These are phyloP conservation scores for Candida chauliodis DNA, from an alignment of 805 yeast species.

Conservation along the genomic window DNA sequence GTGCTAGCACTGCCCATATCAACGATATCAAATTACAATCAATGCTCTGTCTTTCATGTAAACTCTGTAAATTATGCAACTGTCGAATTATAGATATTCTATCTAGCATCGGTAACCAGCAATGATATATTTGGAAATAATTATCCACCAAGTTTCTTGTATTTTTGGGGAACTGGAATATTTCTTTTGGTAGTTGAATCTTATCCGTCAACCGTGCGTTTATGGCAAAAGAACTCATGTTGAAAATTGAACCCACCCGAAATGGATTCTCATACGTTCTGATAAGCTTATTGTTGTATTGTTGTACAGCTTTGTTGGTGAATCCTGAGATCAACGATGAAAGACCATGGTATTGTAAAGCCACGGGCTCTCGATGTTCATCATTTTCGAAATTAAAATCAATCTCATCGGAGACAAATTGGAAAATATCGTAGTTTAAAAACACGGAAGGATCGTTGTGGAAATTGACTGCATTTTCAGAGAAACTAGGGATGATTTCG, in stretches of 20 bases:
- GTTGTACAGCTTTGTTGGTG: constrained; percentile 15
- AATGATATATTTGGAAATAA: constrained; percentile 18
- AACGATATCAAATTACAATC: constrained; percentile 19
- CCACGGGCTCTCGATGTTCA: constrained; percentile 16
- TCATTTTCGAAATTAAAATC: constrained; percentile 7
- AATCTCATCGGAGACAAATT: constrained; percentile 15
- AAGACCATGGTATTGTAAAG: constrained; percentile 19
- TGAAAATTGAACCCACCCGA: constrained; percentile 23
- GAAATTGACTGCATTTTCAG: constrained; percentile 8
- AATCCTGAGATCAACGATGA: constrained; percentile 20
- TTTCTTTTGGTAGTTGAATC: constrained; percentile 16
- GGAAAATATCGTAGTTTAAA: constrained; percentile 17
- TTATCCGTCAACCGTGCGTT: constrained; percentile 10
- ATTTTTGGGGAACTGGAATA: constrained; percentile 16
- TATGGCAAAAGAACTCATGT: constrained; percentile 15
- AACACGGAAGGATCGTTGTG: constrained; percentile 15
- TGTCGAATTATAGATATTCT: constrained; percentile 16
- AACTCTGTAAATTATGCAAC: constrained; percentile 10
- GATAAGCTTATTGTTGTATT: constrained; percentile 13
- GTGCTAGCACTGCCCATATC: constrained; percentile 20
- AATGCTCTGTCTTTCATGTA: constrained; percentile 3
- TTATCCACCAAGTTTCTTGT: constrained; percentile 13
- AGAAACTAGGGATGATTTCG: background rate
- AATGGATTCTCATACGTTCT: constrained; percentile 16
- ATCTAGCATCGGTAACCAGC: constrained; percentile 22